A percentile compares a stretch with the other conserved stretches of the same genome.
Conservation (phyloP, 306 rosid species). For the Castanospermum australe region DNA sequence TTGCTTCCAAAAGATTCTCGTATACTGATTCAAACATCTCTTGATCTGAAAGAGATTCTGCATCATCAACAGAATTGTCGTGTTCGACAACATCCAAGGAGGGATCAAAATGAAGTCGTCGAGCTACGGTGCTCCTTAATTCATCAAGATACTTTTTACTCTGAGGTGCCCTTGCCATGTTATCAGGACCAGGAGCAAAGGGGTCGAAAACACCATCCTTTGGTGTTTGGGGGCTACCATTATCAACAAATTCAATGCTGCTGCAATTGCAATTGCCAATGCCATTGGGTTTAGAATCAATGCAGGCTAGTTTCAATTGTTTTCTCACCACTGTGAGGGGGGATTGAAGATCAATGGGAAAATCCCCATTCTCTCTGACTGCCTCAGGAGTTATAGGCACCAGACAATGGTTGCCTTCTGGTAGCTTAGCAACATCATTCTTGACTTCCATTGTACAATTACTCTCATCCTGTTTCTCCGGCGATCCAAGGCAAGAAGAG, state of each 20-base stretch:
- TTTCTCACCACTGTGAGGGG: constrained; percentile 50
- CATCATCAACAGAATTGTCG: constrained; percentile 1
- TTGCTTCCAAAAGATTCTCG: constrained; percentile 56
- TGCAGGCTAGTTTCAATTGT: constrained; percentile 11
- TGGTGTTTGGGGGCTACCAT: constrained; percentile 64
- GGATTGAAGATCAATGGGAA: constrained; percentile 36
- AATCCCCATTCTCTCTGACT: constrained; percentile 61
- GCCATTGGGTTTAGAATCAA: constrained; percentile 13
- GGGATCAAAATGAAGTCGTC: constrained; percentile 58
- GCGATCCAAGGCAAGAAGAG: neutral
- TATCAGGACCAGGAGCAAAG: constrained; percentile 66
- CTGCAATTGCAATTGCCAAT: neutral
- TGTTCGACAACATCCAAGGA: constrained; percentile 9
- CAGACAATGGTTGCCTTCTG: constrained; percentile 19
- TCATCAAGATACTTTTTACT: constrained; percentile 43
- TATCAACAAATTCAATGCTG: constrained; percentile 2
- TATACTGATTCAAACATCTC: constrained; percentile 62
- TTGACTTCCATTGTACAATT: neutral
- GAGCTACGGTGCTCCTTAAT: constrained; percentile 37
- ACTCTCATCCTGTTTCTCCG: constrained; percentile 12
- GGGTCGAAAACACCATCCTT: constrained; percentile 68
- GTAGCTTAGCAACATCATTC: constrained; percentile 22
- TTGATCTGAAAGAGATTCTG: constrained; percentile 49
- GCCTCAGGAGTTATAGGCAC: constrained; percentile 66
- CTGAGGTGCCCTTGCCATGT: constrained; percentile 48